Evolutionary conservation across 2,329 filamentous ascomycete species (phyloP), one percentile per base, ranked within the genome.

Genomic region (Pseudogymnoascus sp.): DNA sequence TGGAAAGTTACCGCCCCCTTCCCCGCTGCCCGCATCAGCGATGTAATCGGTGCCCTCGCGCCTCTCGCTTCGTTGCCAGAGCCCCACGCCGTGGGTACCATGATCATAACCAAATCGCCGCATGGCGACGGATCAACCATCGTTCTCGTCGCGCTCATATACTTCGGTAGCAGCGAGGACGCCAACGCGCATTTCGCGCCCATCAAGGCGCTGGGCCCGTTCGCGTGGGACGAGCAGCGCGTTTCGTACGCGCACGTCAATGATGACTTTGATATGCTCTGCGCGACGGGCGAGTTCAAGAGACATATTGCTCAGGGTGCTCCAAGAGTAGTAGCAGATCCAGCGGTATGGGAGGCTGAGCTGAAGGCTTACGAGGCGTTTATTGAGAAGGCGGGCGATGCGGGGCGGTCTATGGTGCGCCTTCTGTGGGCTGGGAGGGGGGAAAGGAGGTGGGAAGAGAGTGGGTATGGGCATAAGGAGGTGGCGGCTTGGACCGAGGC

Each of bases 1-100:
- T 72, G 71, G 72, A 66, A 63, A 9, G 70, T 71, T 3, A 66
- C 60, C 10, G 68, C 73, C 29, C 61, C 71, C 13, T 75, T 73
- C 48, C 67, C 70, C 3, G 63, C 70, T 0, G 63, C 66, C 13
- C 68, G 68, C 60, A 68, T 68, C 6, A 59, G 66, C 15, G 69
- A 69, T 51, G 69, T 74, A 2, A 65, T 66, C 10, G 48, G 62
- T 7, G 70, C 65, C 0, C 69, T 74, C 25, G 44, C 62, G 60
- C 68, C 59, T 58, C 55, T 2, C 63, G 68, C 2, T 65, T 66
- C 25, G 59, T 58, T 3, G 44, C 65, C 8, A 60, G 71, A 15
- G 59, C 66, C 7, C 69, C 68, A 27, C 27, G 44, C 44, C n/a
- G 9, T n/a, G 5, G 44, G 44, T n/a, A 27, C 44, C 6, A 31